These are phyloP conservation scores for Metschnikowia lunata DNA, from an alignment of 805 yeast species.

Conservation along the genomic window DNA sequence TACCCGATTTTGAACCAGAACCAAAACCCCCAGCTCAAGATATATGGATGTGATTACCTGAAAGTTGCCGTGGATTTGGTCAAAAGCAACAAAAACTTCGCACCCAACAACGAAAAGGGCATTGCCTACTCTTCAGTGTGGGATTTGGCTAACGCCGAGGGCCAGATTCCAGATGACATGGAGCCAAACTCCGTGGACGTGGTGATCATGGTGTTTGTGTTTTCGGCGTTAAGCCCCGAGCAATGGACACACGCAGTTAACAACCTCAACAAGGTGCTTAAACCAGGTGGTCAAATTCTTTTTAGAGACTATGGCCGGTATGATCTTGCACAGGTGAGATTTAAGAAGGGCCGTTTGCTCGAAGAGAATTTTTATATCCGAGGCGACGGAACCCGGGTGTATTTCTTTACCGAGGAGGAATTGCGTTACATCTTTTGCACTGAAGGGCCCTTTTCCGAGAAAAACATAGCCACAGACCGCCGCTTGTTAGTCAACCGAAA, in stretches of 20 bases:
- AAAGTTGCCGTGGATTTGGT: constrained; percentile 87
- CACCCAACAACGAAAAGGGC: constrained; percentile 42
- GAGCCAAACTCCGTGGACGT: constrained; percentile 81
- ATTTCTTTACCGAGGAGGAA: constrained; percentile 95
- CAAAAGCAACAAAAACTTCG: constrained; percentile 55
- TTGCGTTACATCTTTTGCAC: constrained; percentile 60
- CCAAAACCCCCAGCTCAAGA: constrained; percentile 66
- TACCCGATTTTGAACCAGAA: constrained; percentile 85
- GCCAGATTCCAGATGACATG: constrained; percentile 76
- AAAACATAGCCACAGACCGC: constrained; percentile 82
- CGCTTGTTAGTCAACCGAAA: constrained; percentile 88
- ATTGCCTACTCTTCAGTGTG: constrained; percentile 82
- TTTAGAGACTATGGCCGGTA: constrained; percentile 95
- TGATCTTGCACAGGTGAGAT: constrained; percentile 91
- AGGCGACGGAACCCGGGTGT: constrained; percentile 97
- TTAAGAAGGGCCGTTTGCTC: constrained; percentile 78
- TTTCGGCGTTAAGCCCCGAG: constrained; percentile 84
- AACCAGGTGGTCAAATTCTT: constrained; percentile 88
- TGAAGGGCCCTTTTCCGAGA: constrained; percentile 55
- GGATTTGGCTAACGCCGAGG: constrained; percentile 83
- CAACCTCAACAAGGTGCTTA: constrained; percentile 67
- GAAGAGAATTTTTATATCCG: constrained; percentile 94
- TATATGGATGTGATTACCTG: constrained; percentile 87
- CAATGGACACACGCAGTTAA: constrained; percentile 84
- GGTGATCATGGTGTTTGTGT: constrained; percentile 92